These are phyloP conservation scores for Pterocarpus macrocarpus DNA, from an alignment of 306 rosid genomes.

Conservation along the genomic window DNA sequence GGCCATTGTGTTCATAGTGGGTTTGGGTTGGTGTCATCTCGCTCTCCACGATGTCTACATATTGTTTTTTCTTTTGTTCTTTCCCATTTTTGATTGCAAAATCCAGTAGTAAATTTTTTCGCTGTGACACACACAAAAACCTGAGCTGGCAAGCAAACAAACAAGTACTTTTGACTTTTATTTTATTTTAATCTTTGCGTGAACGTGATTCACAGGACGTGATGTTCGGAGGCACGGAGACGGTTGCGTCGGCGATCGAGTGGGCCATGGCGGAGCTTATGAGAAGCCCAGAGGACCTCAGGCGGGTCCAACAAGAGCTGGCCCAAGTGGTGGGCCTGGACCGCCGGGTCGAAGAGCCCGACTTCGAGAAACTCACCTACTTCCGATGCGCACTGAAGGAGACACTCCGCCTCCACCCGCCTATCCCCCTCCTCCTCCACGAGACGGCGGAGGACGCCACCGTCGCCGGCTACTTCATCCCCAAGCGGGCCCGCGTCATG, in stretches of 20 bases:
- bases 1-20: not conserved
- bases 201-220: slow-evolving; percentile 63
- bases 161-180: no score
- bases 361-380: slow-evolving; percentile 69
- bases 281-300: slow-evolving; percentile 71
- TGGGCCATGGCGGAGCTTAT: slow-evolving; percentile 89
- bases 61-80: not conserved
- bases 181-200: no score
- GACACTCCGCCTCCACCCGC: slow-evolving; percentile 89
- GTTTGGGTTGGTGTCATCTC: slow-evolving; percentile 32
- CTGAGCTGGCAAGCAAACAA: no score
- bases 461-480: slow-evolving; percentile 68
- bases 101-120: no score
- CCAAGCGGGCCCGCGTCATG: slow-evolving; percentile 76
- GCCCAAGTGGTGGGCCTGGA: slow-evolving; percentile 72
- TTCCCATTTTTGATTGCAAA: not conserved
- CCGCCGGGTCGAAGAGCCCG: slow-evolving; percentile 71
- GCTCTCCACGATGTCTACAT: not conserved
- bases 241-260: slow-evolving; percentile 92
- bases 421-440: slow-evolving; percentile 90
- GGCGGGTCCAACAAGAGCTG: slow-evolving; percentile 69
- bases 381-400: slow-evolving; percentile 74
- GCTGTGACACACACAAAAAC: no score
- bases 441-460: slow-evolving; percentile 80
- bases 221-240: slow-evolving; percentile 97